Base-by-base conservation (phyloP, 148 eudicot genomes). In the Vaccinium macrocarpon region DNA sequence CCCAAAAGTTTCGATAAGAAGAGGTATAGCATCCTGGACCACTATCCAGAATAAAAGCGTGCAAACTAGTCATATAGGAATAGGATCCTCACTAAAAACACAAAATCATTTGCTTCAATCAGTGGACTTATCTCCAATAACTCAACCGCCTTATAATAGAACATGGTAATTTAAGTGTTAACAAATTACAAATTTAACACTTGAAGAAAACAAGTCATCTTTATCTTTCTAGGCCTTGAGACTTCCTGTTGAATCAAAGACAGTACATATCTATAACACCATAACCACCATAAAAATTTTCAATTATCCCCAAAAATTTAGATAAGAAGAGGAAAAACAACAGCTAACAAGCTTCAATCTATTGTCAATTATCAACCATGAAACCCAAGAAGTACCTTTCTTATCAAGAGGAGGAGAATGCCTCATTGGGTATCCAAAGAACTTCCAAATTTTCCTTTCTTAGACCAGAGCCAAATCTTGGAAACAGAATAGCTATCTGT, bases 381-480 rank as follows among this genome's bases (percentile, higher is more conserved):
- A 76, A 79, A 71, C 78, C 48, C 32, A 25, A 12, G 42, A 49
- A 29, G 61, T 15, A 29, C 78, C 82, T 32, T 77, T 84, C 51
- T 77, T 52, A 50, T 66, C 75, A 16, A 82, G 76, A 72, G 87
- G 64, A 77, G 82, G 53, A 13, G 57, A 61, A 72, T 79, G 74
- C 48, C 64, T 89, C 76, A 86, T 75, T 29, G 86, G 77, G 76
- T 62, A 21, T 88, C 87, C 13, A 87, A 85, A 55, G 90, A 85
- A 81, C 90, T 89, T 77, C 86, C 87, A 32, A 89, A 91, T 74
- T 88, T 89, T 46, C 91, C 92, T 84, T 87, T 92, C 82, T 88
- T 92, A 27, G 94, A 81, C 94, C 94, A 92, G 51, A 90, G 88
- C 94, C 94, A 92, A 42, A 92, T 92, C 89, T 92, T 92, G 53